Percentiles rank a stretch among this genome's conserved stretches.
Evolutionary conservation across 1,139 yeast genomes (phyloP).

Genomic region (Spathaspora jeffriesii): DNA sequence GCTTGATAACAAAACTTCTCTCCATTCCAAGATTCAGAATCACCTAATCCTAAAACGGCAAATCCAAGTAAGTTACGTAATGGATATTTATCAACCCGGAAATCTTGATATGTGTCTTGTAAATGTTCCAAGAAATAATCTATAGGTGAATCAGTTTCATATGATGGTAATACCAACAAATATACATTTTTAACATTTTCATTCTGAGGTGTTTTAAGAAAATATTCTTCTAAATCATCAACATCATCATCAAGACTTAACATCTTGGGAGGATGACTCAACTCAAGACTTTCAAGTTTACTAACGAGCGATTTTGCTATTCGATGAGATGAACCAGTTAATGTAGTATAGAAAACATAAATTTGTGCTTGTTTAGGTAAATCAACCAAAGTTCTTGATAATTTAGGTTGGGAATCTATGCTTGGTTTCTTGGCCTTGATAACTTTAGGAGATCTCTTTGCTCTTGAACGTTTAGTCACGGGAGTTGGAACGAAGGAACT

Average conservation of each 20-base stretch:
- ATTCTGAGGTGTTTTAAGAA: conserved; percentile 58
- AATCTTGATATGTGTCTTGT: conserved; percentile 80
- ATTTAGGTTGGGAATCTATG: conserved; percentile 19
- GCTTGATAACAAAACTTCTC: conserved; percentile 90
- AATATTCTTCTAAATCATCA: conserved; percentile 82
- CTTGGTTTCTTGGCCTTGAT: conserved; percentile 36
- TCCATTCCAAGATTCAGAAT: conserved; percentile 78
- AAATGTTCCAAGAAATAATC: conserved; percentile 85
- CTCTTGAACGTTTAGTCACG: conserved; percentile 18
- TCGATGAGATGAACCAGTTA: conserved; percentile 80
- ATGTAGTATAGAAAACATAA: conserved; percentile 76
- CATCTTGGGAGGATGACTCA: conserved; percentile 50
- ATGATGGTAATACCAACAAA: conserved; percentile 80
- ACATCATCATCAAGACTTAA: conserved; percentile 78
- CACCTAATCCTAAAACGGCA: conserved; percentile 87
- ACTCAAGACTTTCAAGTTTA: conserved; percentile 28
- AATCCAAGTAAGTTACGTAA: conserved; percentile 69
- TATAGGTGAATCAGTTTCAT: conserved; percentile 90
- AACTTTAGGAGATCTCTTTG: conserved; percentile 38
- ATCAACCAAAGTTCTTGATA: conserved; percentile 31
- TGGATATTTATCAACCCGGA: conserved; percentile 83
- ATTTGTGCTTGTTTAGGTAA: conserved; percentile 45
- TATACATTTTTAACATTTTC: conserved; percentile 50
- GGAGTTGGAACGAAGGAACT: conserved; percentile 17
- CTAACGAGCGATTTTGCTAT: conserved; percentile 56